phyloP scores from a whole-genome alignment of 345 rosid species.

The Lagerstroemia speciosa region DNA sequence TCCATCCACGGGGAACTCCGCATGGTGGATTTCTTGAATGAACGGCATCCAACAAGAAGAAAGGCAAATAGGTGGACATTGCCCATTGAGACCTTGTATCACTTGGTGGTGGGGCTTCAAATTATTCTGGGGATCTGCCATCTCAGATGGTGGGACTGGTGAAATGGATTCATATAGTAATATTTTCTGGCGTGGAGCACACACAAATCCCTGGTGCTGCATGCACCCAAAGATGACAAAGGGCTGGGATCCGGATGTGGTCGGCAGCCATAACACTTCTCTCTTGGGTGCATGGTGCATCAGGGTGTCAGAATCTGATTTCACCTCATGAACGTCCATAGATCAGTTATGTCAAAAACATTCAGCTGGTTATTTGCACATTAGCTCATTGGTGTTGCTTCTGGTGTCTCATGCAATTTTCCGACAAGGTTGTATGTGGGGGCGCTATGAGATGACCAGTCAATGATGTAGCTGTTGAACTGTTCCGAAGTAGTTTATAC shows the following conservation, averaged over 20 bases:
- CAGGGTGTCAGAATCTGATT: neutral
- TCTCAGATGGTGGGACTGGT: neutral
- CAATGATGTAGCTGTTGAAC: neutral
- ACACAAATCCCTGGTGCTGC: constrained; percentile 1
- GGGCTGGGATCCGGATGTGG: neutral
- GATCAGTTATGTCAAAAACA: neutral
- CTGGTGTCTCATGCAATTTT: neutral
- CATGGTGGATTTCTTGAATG: neutral
- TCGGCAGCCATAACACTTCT: neutral
- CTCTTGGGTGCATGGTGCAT: constrained; percentile 1
- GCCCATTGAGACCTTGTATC: neutral
- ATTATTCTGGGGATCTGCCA: neutral
- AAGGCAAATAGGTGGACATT: neutral
- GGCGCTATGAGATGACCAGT: neutral
- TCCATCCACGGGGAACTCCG: neutral
- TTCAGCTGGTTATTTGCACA: neutral
- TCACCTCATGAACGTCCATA: too few species aligned
- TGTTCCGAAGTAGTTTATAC: neutral
- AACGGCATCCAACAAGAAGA: neutral
- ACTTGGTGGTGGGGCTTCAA: neutral
- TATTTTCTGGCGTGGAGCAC: neutral
- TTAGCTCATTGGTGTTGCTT: neutral
- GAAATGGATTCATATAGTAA: neutral
- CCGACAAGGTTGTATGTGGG: neutral
- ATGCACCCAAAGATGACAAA: neutral